Base-by-base conservation (phyloP, 768 basidiomycete species). In the Flagelloscypha sp. region DNA sequence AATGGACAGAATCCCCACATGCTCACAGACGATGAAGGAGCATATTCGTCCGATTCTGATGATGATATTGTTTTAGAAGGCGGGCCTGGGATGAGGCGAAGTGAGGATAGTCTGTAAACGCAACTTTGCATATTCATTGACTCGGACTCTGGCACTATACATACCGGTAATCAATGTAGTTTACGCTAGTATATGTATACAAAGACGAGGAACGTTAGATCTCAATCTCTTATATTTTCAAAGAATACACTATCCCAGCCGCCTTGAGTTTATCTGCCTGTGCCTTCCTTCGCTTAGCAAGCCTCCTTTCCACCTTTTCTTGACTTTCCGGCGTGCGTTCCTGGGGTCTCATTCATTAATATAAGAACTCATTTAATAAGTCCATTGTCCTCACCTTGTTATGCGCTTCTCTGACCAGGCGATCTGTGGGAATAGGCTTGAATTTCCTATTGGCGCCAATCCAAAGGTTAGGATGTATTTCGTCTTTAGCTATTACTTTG, bases 391-490 rank as follows among this genome's bases (percentile, higher is more conserved):
- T 7, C 30, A 90, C 93, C 71, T 86, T 89, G 58, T 94, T 90
- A 48, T 94, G 85, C 41, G 74, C 70, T 7, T 73, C 60, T 36
- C 85, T 70, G 22, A 74, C 76, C 30, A 93, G 57, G 32, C 82
- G 77, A 35, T 77, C 80, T 12, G 58, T 61, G 0, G 95, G 93
- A 8, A 97, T 72, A 3, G 61, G 57, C 44, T 80, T 68, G 80
- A 84, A 98, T 55, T 88, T 92, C 47, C 84, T 75, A 62, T 97
- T 95, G 13, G 93, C 88, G n/a, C 95, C 94, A 8, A 93, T 66
- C 95, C 95, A 99, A 1, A 98, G 61, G 52, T 94, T 78, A 9
- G 92, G 85, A 55, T 98, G 94, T 1, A 98, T 76, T 42, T 93
- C 59, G 17, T 93, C 88, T 47, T 79, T 79, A 25, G 95, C 89